Evolutionary conservation across 1,139 yeast species (phyloP), one percentile per base, ranked within the genome.

Genomic region (Kodamaea plutei): DNA sequence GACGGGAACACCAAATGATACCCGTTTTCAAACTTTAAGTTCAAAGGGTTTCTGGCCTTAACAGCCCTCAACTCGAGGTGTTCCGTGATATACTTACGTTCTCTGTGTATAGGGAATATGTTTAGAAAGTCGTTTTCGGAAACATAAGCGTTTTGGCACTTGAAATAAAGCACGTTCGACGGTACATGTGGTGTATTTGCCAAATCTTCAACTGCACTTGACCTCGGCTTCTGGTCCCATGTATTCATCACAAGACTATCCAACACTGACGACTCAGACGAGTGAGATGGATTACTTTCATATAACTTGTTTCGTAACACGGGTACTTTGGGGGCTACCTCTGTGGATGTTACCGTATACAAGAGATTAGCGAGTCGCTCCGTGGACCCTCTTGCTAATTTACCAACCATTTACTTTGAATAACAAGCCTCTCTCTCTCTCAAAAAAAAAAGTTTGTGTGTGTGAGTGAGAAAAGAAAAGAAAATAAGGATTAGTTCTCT

Each of bases 1-100:
- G 58, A 54, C 4, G 62, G 58, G 44, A 80, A 80, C 3, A 73
- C 50, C 23, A 80, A 54, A 45, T 68, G 79, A 48, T 77, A 78
- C 2, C 69, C 64, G 28, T 70, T 66, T 39, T 63, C 54, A 25
- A 72, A 69, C 17, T 56, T 43, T 22, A 79, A 52, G 15, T 58
- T 65, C 3, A 47, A 31, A 0, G 76, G 74, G 37, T 71, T 58
- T 35, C 87, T 52, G 9, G 69, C 69, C 36, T 78, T 69, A 6
- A 73, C 55, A 2, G 65, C 62, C 18, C 49, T 47, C 28, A 66
- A 64, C 11, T 39, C 34, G n/a, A 59, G 36, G 2, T 58, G 59
- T 13, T 47, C 45, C 6, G 61, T 40, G 20, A 38, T 36, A 39
- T 58, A 64, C 16, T 33, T 47, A 19, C 68, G 45, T 29, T 64